phyloP scores from a whole-genome alignment of 2,329 filamentous ascomycete species.

The Penicillium decumbens region DNA sequence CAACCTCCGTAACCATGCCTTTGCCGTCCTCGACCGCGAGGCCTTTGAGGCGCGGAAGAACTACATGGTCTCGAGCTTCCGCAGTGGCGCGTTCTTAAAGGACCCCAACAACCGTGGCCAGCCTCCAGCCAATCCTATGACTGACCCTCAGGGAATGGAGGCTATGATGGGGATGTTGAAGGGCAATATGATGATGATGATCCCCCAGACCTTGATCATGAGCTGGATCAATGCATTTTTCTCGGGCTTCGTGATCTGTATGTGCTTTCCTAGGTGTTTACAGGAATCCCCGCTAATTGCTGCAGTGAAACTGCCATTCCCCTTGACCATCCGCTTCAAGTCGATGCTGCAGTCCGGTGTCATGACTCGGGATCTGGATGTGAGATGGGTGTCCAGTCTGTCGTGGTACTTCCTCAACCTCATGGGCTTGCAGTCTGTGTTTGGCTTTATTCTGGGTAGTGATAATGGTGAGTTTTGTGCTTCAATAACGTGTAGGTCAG shows the following conservation, averaged over 20 bases:
- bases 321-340: slow-evolving; percentile 97
- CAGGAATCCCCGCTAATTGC: slow-evolving; percentile 6
- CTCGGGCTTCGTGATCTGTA: slow-evolving; percentile 94
- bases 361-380: slow-evolving; percentile 91
- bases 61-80: slow-evolving; percentile 72
- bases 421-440: slow-evolving; percentile 93
- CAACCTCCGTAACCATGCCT: slow-evolving; percentile 75
- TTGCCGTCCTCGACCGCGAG: slow-evolving; percentile 70
- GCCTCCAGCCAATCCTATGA: slow-evolving; percentile 87
- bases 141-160: slow-evolving; percentile 94
- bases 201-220: slow-evolving; percentile 98
- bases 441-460: slow-evolving; percentile 91
- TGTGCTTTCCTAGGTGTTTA: slow-evolving; percentile 31
- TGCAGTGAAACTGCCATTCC: slow-evolving; percentile 88
- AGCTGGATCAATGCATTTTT: slow-evolving; percentile 99
- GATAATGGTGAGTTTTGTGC: slow-evolving; percentile 70
- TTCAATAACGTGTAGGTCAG: neutral
- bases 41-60: slow-evolving; percentile 78
- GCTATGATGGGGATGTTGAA: slow-evolving; percentile 99
- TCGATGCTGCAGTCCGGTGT: slow-evolving; percentile 98
- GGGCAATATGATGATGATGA: slow-evolving; percentile 99
- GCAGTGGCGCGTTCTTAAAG: slow-evolving; percentile 82
- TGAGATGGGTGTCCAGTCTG: slow-evolving; percentile 96
- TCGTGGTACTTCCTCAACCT: slow-evolving; percentile 99
- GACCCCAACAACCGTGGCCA: slow-evolving; percentile 81